Conservation (phyloP, 1,284 basidiomycete genomes). For the Apiotrichum domesticum region DNA sequence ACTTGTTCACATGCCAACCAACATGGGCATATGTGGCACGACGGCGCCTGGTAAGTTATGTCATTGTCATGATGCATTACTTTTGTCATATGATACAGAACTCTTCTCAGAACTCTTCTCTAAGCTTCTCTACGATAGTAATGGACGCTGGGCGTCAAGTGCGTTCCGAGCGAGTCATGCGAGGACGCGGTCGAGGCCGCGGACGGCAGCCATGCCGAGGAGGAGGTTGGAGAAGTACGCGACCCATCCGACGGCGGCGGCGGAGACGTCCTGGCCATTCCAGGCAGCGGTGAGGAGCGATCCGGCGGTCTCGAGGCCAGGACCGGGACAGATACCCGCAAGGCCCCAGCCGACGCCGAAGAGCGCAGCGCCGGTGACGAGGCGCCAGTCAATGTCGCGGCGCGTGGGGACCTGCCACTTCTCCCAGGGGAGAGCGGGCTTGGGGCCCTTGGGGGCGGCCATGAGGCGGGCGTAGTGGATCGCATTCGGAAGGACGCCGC, state of each 20-base stretch:
- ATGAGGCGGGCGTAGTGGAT: conserved; percentile 31
- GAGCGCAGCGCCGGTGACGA: conserved; percentile 55
- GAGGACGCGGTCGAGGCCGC: not conserved
- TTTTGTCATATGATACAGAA: no score
- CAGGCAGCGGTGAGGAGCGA: conserved; percentile 1
- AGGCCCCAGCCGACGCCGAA: conserved; percentile 67
- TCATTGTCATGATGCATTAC: no score
- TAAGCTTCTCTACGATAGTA: no score
- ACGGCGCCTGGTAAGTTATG: no score
- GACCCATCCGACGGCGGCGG: conserved; percentile 7
- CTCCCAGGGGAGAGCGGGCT: conserved; percentile 26
- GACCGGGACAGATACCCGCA: conserved; percentile 56
- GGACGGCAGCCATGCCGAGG: conserved; percentile 11
- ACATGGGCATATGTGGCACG: no score
- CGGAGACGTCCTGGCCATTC: conserved; percentile 1
- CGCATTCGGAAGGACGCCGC: conserved; percentile 48
- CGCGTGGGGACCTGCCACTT: conserved; percentile 34
- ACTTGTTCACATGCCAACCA: no score
- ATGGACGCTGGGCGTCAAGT: no score
- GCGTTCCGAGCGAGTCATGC: not conserved
- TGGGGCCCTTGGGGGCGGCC: not conserved
- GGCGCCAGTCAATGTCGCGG: conserved; percentile 50
- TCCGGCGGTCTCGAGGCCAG: conserved; percentile 25
- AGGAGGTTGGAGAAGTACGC: conserved; percentile 10
- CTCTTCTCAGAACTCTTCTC: no score